These are phyloP conservation scores for Colletotrichum truncatum DNA, from an alignment of 2,329 filamentous ascomycete species.

Conservation along the genomic window DNA sequence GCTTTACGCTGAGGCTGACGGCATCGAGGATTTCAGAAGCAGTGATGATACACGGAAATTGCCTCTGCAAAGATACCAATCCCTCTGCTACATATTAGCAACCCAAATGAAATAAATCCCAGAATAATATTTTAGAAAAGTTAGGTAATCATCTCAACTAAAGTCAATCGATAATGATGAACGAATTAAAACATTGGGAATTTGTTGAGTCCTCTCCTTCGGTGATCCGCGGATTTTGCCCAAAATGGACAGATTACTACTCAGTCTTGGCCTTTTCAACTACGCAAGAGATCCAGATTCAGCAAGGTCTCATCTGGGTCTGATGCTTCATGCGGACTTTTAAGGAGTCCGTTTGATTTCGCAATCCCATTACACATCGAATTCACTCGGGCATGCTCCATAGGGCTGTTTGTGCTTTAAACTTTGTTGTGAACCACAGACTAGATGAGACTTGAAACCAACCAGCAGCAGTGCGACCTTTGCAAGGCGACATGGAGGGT, in stretches of 20 bases:
- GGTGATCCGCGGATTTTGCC: not conserved
- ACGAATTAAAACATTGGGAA: too few relatives aligned
- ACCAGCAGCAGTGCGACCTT: not conserved
- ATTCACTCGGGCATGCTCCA: too few relatives aligned
- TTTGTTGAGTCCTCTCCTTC: too few relatives aligned
- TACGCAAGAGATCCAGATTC: not conserved
- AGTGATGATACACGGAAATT: too few relatives aligned
- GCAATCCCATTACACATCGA: not conserved
- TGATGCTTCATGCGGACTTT: not conserved
- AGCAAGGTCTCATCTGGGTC: not conserved
- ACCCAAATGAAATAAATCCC: too few relatives aligned
- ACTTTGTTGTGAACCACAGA: not conserved
- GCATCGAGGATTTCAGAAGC: too few relatives aligned
- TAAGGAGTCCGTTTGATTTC: not conserved
- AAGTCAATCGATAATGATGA: too few relatives aligned
- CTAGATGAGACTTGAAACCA: not conserved
- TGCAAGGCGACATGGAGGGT: not conserved
- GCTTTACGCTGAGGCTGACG: too few relatives aligned
- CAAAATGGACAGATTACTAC: not conserved
- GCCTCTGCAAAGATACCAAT: too few relatives aligned
- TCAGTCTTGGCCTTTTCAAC: not conserved
- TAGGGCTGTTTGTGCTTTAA: not conserved
- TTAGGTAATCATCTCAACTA: too few relatives aligned
- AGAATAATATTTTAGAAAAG: too few relatives aligned
- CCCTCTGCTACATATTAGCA: too few relatives aligned